Conservation (phyloP, 1,284 basidiomycete genomes). For the Puccinia coronata region DNA sequence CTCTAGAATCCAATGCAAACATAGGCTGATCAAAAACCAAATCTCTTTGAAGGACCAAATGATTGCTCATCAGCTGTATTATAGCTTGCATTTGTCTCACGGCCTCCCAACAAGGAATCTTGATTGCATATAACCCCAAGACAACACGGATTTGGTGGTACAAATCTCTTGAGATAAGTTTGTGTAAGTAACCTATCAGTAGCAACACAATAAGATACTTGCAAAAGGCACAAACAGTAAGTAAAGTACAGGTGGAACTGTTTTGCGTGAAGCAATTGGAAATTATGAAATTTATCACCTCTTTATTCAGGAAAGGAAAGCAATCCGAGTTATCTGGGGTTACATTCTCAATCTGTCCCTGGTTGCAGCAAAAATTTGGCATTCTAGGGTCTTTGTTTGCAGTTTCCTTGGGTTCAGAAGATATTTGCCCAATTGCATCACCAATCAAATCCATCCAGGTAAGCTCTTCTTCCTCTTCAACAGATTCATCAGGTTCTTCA, state of each 20-base stretch:
- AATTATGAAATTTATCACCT: neutral
- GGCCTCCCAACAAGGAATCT: neutral
- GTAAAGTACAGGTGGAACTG: no score
- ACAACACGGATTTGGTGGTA: neutral
- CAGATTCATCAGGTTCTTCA: no score
- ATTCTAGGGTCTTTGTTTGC: no score
- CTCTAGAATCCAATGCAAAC: neutral
- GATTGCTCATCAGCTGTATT: neutral
- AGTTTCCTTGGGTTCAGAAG: neutral
- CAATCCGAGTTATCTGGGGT: neutral
- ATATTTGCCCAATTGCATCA: neutral
- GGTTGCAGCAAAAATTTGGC: neutral
- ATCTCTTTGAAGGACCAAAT: neutral
- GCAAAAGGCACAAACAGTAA: no score
- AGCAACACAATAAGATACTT: neutral
- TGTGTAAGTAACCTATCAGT: neutral
- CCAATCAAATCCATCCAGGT: neutral
- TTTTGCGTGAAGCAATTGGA: no score
- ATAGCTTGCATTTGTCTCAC: neutral
- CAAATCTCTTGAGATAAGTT: neutral
- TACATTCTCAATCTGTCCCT: neutral
- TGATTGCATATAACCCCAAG: neutral
- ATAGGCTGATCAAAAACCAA: neutral
- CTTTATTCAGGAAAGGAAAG: conserved; percentile 4
- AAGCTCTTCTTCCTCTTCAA: neutral